Base-by-base conservation (phyloP, 495 filamentous ascomycete genomes). In the Penicillium alfredii region DNA sequence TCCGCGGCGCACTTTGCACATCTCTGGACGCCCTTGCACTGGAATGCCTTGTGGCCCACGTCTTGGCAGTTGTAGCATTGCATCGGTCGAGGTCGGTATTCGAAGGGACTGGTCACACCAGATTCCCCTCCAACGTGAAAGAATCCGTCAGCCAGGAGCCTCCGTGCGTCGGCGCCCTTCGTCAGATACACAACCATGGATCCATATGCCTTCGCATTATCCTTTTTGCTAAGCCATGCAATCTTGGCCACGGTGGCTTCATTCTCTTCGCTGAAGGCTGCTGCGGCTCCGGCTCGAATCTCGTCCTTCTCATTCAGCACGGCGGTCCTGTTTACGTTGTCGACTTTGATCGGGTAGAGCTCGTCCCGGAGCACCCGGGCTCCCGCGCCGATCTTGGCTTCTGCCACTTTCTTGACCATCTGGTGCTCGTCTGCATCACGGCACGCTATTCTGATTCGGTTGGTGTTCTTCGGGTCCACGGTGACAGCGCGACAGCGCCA, bases 171-270 rank as follows among this genome's bases (percentile, higher is more conserved):
- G 32, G 12, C 40, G 0, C 35, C 40, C 42, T 53, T 58, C 4
- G 54, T 60, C 0, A 60, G 38, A 30, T 60, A 63, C 0, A 58
- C 46, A 12, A 58, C 56, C 46, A 60, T 60, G 4, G 49, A 63
- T n/a, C 56, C 40, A 55, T 61, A 56, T 6, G 57, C 31, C 30
- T 61, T 63, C 4, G 31, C 41, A 5, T 0, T 24, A 3, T 61
- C 47, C 42, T 55, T 60, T 1, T 26, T 57, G 37, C 53, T 61
- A 11, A 63, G 60, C 60, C 50, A 61, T 18, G 40, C 15, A 7
- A 57, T 51, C 25, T 49, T 57, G 1, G 50, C 50, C 5, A 57
- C 40, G 3, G 40, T 49, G 9, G 28, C 8, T 28, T 51, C 34
- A 5, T 57, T 51, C 27, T 57, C 50, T 17, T 51, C 42, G 11